Conservation (phyloP, 306 rosid species). For the Purshia tridentata region DNA sequence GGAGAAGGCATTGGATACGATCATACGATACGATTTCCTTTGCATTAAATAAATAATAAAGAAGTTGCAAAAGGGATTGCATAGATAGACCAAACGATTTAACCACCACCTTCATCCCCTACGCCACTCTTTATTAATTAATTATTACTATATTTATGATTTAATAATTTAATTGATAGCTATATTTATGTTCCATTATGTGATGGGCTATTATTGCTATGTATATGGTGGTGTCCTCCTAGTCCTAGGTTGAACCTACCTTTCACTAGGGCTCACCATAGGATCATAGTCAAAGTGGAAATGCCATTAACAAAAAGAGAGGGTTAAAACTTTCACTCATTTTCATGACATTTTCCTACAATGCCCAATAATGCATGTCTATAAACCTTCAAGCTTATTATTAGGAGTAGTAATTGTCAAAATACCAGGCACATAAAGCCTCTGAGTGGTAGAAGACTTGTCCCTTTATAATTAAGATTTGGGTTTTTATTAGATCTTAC, state of each 20-base stretch:
- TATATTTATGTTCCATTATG: slow-evolving; percentile 6
- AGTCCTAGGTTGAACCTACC: slow-evolving; percentile 8
- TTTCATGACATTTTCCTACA: background rate
- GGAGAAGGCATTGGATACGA: slow-evolving; percentile 29
- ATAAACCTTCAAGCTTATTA: slow-evolving; percentile 7
- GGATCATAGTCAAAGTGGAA: slow-evolving; percentile 1
- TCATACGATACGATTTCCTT: slow-evolving; percentile 29
- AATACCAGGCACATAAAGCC: background rate
- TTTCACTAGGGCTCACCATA: background rate
- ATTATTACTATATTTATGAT: background rate
- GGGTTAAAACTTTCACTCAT: background rate
- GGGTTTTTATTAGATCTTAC: too few relatives aligned
- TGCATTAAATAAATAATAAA: slow-evolving; percentile 7
- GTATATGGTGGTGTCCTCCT: slow-evolving; percentile 1
- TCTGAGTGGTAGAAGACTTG: too few relatives aligned
- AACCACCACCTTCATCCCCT: slow-evolving; percentile 21
- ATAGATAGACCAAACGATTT: slow-evolving; percentile 5
- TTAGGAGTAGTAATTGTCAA: background rate
- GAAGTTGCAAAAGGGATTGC: slow-evolving; percentile 10
- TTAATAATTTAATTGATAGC: background rate
- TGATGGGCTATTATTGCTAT: background rate
- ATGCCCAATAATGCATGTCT: background rate
- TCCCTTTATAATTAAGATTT: too few relatives aligned
- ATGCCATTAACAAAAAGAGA: background rate
- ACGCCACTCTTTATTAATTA: slow-evolving; percentile 21